Evolutionary conservation across 345 rosid species (phyloP).

Genomic region (Citrus reticulata): DNA sequence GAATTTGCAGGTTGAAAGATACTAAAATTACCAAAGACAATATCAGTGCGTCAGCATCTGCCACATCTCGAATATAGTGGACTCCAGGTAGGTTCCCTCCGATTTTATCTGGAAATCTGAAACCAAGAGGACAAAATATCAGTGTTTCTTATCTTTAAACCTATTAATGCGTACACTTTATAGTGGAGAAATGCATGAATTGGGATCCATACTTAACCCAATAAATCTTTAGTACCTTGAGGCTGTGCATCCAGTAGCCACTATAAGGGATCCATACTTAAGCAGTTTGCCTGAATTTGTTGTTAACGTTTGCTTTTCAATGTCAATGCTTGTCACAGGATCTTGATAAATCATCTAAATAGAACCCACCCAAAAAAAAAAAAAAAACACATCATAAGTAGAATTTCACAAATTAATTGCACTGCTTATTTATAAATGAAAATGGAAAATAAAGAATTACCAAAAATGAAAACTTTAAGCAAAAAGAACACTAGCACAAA

Average conservation of each 20-base stretch:
- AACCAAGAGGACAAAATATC: slow-evolving; percentile 15
- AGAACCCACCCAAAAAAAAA: neutral
- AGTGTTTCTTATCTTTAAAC: slow-evolving; percentile 1
- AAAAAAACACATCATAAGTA: neutral
- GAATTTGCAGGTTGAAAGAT: neutral
- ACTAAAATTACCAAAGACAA: slow-evolving; percentile 63
- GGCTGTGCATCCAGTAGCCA: slow-evolving; percentile 92
- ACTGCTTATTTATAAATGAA: neutral
- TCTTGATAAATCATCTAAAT: slow-evolving; percentile 75
- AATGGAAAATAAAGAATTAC: neutral
- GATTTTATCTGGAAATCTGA: slow-evolving; percentile 87
- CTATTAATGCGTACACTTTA: neutral
- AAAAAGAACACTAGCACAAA: neutral
- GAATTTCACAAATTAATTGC: neutral
- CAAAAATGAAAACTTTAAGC: neutral
- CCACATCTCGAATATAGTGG: slow-evolving; percentile 89
- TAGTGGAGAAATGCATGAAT: neutral
- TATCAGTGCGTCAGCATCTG: slow-evolving; percentile 83
- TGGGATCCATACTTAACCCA: neutral
- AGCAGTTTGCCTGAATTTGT: slow-evolving; percentile 81
- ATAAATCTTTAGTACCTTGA: slow-evolving; percentile 52
- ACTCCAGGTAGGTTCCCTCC: slow-evolving; percentile 91
- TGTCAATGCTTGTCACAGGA: slow-evolving; percentile 69
- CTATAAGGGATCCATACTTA: slow-evolving; percentile 80
- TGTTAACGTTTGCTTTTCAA: slow-evolving; percentile 74